Percentiles rank a stretch among this genome's conserved stretches.
phyloP scores from a whole-genome alignment of 495 filamentous ascomycete species.

The Aspergillus ostianus region DNA sequence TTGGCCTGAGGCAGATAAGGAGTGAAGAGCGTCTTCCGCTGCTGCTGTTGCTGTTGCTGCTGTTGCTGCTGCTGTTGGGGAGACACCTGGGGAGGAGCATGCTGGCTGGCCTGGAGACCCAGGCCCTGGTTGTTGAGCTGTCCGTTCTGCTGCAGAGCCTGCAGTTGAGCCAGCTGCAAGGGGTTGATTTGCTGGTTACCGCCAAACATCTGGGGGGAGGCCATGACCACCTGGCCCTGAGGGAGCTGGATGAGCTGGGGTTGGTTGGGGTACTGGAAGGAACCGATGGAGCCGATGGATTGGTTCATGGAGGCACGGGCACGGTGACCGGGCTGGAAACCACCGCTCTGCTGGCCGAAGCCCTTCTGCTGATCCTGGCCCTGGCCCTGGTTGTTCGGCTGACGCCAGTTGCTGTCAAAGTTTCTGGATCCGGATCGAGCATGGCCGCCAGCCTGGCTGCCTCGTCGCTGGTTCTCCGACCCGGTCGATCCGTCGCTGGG shows the following conservation, averaged over 20 bases:
- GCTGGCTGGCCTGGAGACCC: slow-evolving; percentile 70
- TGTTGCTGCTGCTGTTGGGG: slow-evolving; percentile 58
- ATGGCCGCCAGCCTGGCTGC: slow-evolving; percentile 62
- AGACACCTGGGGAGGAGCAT: slow-evolving; percentile 61
- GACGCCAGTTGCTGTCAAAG: slow-evolving; percentile 97
- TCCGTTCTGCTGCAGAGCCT: slow-evolving; percentile 77
- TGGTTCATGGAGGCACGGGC: slow-evolving; percentile 79
- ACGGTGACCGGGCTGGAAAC: slow-evolving; percentile 92
- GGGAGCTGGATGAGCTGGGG: slow-evolving; percentile 86
- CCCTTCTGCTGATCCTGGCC: slow-evolving; percentile 55
- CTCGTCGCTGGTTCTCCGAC: slow-evolving; percentile 69
- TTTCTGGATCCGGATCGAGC: slow-evolving; percentile 81
- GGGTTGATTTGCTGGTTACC: slow-evolving; percentile 83
- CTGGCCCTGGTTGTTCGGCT: slow-evolving; percentile 67
- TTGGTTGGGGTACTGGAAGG: slow-evolving; percentile 89
- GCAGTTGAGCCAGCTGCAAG: slow-evolving; percentile 86
- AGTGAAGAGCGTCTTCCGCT: slow-evolving; percentile 97
- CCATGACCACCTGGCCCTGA: slow-evolving; percentile 75
- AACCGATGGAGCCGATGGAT: slow-evolving; percentile 79
- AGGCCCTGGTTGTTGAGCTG: slow-evolving; percentile 78
- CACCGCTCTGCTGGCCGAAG: slow-evolving; percentile 60
- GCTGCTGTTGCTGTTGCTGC: slow-evolving; percentile 74
- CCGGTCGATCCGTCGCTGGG: slow-evolving; percentile 52
- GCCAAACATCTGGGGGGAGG: slow-evolving; percentile 70
- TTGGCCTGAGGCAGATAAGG: slow-evolving; percentile 96